phyloP scores from a whole-genome alignment of 768 basidiomycete species.

The Rhodotorula taiwanensis region DNA sequence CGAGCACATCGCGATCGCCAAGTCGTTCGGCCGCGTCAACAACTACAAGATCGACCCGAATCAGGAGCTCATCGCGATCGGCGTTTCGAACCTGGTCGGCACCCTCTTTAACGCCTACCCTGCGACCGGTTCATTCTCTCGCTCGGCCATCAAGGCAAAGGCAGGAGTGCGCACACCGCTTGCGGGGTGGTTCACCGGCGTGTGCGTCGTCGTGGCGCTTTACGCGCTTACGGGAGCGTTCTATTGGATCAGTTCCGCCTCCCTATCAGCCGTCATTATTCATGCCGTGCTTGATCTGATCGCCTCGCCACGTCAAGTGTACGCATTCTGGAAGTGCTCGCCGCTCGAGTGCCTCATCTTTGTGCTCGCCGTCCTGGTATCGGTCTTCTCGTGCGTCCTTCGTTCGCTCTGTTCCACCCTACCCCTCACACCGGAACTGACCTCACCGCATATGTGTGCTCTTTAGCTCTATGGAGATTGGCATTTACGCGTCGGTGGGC shows the following conservation, averaged over 20 bases:
- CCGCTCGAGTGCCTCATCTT: constrained; percentile 60
- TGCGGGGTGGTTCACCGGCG: constrained; percentile 67
- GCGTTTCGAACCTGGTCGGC: constrained; percentile 47
- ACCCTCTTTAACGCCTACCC: constrained; percentile 87
- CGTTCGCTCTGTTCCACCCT: constrained; percentile 50
- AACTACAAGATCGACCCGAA: constrained; percentile 79
- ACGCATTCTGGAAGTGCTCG: constrained; percentile 85
- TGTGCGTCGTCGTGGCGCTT: constrained; percentile 76
- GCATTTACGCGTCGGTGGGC: constrained; percentile 54
- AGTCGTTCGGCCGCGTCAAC: constrained; percentile 82
- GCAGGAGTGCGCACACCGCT: constrained; percentile 94
- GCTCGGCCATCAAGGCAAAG: constrained; percentile 92
- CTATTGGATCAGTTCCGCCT: constrained; percentile 46
- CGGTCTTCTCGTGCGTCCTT: constrained; percentile 73
- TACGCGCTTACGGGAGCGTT: constrained; percentile 73
- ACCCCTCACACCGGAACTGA: too few relatives aligned
- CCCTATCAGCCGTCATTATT: constrained; percentile 49
- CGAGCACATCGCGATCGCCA: constrained; percentile 85
- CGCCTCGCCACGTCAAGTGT: constrained; percentile 71
- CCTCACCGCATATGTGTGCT: background rate
- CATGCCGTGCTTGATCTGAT: constrained; percentile 63
- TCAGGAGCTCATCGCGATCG: constrained; percentile 67
- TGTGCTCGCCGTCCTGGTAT: constrained; percentile 50
- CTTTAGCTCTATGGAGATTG: background rate
- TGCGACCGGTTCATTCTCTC: constrained; percentile 95